Conservation (phyloP, 176 grass and related monocot species). For the Oryza brachyantha region DNA sequence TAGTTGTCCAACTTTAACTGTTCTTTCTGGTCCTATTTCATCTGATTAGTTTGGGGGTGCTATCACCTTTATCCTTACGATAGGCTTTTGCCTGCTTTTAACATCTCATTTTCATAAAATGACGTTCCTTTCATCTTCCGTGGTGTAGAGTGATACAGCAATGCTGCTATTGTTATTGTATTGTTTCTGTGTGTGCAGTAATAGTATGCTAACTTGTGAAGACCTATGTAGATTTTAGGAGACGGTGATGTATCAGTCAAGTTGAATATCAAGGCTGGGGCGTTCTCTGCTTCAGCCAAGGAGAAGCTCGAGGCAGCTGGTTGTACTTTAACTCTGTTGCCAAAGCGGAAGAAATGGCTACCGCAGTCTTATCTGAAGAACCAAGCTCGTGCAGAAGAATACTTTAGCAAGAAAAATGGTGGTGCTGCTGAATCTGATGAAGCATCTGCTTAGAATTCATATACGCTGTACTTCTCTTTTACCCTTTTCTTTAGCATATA, state of each 20-base stretch:
- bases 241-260: conserved; percentile 88
- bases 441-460: conserved; percentile 25
- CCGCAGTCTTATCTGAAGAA: conserved; percentile 82
- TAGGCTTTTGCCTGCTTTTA: conserved; percentile 3
- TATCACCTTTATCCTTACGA: background rate
- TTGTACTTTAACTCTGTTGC: conserved; percentile 70
- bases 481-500: conserved; percentile 27
- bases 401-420: conserved; percentile 73
- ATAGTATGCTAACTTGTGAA: conserved; percentile 19
- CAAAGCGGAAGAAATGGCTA: conserved; percentile 94
- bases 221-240: conserved; percentile 67
- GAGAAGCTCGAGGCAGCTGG: conserved; percentile 87
- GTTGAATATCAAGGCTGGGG: conserved; percentile 83
- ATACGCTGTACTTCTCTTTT: conserved; percentile 32
- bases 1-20: background rate
- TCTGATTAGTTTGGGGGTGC: background rate
- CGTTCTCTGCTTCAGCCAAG: conserved; percentile 72
- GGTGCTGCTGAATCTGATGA: conserved; percentile 38
- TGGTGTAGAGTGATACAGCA: background rate
- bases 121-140: background rate
- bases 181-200: conserved; percentile 1
- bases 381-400: conserved; percentile 79
- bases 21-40: background rate
- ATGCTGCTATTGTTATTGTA: background rate
- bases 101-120: conserved; percentile 1